These are phyloP conservation scores for Chlamydomonas sp. DNA, from an alignment of 139 green algal species.

Conservation along the genomic window DNA sequence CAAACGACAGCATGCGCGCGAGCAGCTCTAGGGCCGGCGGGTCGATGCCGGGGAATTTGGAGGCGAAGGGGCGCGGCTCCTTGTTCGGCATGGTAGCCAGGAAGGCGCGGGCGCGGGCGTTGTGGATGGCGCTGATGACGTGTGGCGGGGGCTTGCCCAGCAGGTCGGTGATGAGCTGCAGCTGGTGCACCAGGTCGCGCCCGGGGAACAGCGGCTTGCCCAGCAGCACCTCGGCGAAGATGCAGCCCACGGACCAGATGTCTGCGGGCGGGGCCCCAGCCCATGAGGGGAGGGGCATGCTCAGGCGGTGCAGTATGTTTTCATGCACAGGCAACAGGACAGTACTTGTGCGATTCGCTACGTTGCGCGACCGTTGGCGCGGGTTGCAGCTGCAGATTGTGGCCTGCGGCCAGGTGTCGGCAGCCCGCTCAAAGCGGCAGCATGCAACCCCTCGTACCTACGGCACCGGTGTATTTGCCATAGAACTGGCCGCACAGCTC, in stretches of 20 bases:
- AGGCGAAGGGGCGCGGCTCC: slow-evolving; percentile 1
- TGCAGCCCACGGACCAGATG: slow-evolving; percentile 96
- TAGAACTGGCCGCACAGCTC: slow-evolving; percentile 82
- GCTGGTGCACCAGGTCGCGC: slow-evolving; percentile 45
- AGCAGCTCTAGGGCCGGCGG: slow-evolving; percentile 61
- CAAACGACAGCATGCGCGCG: slow-evolving; percentile 77
- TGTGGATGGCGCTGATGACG: slow-evolving; percentile 43
- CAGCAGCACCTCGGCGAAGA: slow-evolving; percentile 94
- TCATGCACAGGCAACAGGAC: not conserved
- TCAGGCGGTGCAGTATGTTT: no score
- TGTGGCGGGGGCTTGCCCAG: slow-evolving; percentile 39
- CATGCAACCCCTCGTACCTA: slow-evolving; percentile 55
- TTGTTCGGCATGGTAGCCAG: slow-evolving; percentile 41
- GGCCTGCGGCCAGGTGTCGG: no score
- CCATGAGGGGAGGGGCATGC: not conserved
- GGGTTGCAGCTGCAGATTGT: no score
- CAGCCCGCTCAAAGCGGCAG: no score
- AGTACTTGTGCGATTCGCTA: no score
- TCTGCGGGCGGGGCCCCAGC: slow-evolving; percentile 40
- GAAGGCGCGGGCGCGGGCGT: slow-evolving; percentile 43
- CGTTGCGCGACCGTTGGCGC: no score
- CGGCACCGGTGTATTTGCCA: slow-evolving; percentile 60
- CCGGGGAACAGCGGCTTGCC: slow-evolving; percentile 81
- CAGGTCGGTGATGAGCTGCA: slow-evolving; percentile 54
- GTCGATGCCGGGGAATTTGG: slow-evolving; percentile 63